Evolutionary conservation across 495 filamentous ascomycete genomes (phyloP).

Genomic region (Penicillium desertorum): DNA sequence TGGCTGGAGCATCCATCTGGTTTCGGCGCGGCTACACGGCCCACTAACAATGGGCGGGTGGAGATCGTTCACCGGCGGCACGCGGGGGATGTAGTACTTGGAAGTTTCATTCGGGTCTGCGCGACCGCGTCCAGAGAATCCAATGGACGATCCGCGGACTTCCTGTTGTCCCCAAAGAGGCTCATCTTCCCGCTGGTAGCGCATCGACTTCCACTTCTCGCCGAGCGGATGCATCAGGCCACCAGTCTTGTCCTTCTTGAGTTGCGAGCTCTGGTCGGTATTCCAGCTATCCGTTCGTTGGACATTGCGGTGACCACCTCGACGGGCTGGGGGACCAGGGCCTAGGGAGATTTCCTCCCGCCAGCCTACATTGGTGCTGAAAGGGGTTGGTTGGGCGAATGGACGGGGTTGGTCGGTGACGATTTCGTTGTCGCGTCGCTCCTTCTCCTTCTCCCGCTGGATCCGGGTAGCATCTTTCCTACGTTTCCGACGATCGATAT

Average conservation of each 20-base stretch:
- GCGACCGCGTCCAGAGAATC: conserved; percentile 51
- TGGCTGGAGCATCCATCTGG: conserved; percentile 89
- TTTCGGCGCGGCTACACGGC: conserved; percentile 63
- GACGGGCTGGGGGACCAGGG: conserved; percentile 64
- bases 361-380: conserved; percentile 85
- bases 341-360: conserved; percentile 77
- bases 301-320: conserved; percentile 49
- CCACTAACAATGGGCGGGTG: conserved; percentile 84
- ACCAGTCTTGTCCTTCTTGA: conserved; percentile 35
- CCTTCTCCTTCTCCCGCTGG: conserved; percentile 58
- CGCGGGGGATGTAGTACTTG: conserved; percentile 64
- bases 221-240: conserved; percentile 40
- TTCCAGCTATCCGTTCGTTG: conserved; percentile 52
- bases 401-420: conserved; percentile 66
- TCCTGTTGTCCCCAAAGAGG: conserved; percentile 67
- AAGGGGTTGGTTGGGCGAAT: conserved; percentile 78
- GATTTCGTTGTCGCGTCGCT: conserved; percentile 43
- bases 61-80: conserved; percentile 80
- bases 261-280: conserved; percentile 31
- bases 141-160: conserved; percentile 50
- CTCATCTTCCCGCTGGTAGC: conserved; percentile 84
- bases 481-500: conserved; percentile 60
- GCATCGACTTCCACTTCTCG: conserved; percentile 68
- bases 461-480: conserved; percentile 63
- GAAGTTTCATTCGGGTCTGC: conserved; percentile 42